Evolutionary conservation across 495 filamentous ascomycete genomes (phyloP), one percentile per base, ranked within the genome.

Genomic region (Aspergillus olivimuriae): DNA sequence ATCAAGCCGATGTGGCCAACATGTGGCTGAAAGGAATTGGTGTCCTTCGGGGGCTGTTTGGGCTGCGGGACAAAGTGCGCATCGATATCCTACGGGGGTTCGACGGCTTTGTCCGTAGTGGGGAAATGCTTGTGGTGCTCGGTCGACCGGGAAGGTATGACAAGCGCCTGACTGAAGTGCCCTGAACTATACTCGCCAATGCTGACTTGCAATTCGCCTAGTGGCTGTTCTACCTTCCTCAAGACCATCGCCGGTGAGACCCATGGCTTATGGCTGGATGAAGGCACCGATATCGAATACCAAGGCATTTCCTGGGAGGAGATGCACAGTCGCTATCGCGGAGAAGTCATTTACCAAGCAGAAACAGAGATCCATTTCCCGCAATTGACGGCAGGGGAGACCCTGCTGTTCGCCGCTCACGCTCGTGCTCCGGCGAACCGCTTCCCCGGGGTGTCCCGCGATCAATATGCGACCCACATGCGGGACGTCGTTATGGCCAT

Each of bases 301-400:
- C 82, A 89, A 54, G 85, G 80, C 55, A 66, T 66, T 55, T 63
- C 51, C 7, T 58, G 56, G 58, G 49, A 62, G 10, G 52, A 61
- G 47, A 84, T 87, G 78, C 78, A 83, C 47, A 74, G 63, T 10
- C 69, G 75, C 16, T 87, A 87, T 47, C 80, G 83, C 28, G 87
- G 87, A 41, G 85, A 90, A 61, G 82, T 78, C 54, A 87, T 90
- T 55, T 89, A 89, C 56, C 84, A 82, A 32, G 83, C 85, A 22
- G 87, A 90, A 61, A 76, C 78, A 11, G 87, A 94, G 53, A 76
- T 85, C 2, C 85, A 91, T 63, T 89, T 89, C 56, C 87, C 87
- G n/a, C 78, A 84, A 61, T 65, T 92, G 37, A 84, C 81, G 0
- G 86, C 87, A 8, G 86, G 82, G 5, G 78, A 94, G 51, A 94